Conservation (phyloP, 768 basidiomycete species). For the Mycena haematopus region DNA sequence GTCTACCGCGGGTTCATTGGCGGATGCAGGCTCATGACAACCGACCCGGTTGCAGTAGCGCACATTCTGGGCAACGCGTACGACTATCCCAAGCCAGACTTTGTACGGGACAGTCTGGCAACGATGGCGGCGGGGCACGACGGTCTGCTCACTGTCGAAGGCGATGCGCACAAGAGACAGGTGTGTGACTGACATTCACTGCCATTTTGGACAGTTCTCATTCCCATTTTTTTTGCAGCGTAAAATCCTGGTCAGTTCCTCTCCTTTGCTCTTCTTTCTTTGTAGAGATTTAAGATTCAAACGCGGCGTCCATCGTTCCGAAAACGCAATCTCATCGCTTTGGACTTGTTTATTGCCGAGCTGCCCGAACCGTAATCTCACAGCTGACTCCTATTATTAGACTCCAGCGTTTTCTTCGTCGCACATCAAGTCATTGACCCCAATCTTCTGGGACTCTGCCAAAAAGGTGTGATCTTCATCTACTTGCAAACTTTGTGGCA, state of each 20-base stretch:
- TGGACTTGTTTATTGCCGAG: slow-evolving; percentile 6
- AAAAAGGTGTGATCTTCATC: slow-evolving; percentile 43
- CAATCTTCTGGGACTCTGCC: slow-evolving; percentile 67
- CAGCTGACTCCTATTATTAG: slow-evolving; percentile 34
- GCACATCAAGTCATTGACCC: slow-evolving; percentile 56
- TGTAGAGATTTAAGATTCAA: background rate
- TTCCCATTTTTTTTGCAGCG: slow-evolving; percentile 41
- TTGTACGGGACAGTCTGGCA: slow-evolving; percentile 56
- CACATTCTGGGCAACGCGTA: slow-evolving; percentile 65
- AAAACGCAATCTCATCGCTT: background rate
- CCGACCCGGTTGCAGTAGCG: slow-evolving; percentile 61
- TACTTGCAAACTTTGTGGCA: slow-evolving; percentile 5
- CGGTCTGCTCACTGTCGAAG: slow-evolving; percentile 59
- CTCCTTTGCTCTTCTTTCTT: background rate
- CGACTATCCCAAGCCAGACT: slow-evolving; percentile 68
- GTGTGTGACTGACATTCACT: slow-evolving; percentile 34
- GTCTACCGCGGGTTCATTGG: slow-evolving; percentile 60
- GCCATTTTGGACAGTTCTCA: slow-evolving; percentile 4
- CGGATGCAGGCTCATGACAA: slow-evolving; percentile 61
- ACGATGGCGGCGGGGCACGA: slow-evolving; percentile 58
- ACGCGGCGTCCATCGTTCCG: background rate
- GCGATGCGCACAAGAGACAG: slow-evolving; percentile 62
- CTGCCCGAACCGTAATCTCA: slow-evolving; percentile 9
- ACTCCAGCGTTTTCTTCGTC: slow-evolving; percentile 58
- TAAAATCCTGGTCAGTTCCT: slow-evolving; percentile 53